Base-by-base conservation (phyloP, 495 filamentous ascomycete genomes). In the Durotheca rogersii region DNA sequence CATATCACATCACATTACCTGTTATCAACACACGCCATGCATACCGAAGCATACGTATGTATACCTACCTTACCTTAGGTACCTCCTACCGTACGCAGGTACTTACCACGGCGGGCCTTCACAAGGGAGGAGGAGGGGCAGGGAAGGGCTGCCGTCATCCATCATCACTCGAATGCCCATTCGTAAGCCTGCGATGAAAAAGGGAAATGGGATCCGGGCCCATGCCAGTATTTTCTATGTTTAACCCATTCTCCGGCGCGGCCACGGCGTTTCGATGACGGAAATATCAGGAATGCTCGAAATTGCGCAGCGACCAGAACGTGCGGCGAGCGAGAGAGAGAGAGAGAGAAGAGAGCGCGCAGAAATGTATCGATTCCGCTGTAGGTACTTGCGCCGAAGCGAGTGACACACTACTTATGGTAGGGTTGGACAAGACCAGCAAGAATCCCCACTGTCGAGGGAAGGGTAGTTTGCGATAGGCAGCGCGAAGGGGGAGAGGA, bases 341-440 rank as follows among this genome's bases (percentile, higher is more conserved):
- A 6, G 7, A 17, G n/a, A 33, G n/a, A 38, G 19, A 38, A 18
- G 42, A 55, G 33, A 33, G 51, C 41, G 31, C 36, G 27, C 33
- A 55, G 43, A 6, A 16, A 25, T 14, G 11, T 11, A 18, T 32
- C 41, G 36, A 27, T 9, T 27, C 9, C 4, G 9, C 4, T 27
- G 23, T 27, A 27, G 4, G 39, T 49, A 58, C 38, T 36, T 47
- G 35, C 35, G 17, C 45, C 17, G 56, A 53, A 53, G 56, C 56
- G 50, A 59, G 46, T 53, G 56, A 47, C 50, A 59, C 56, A 59
- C 56, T 53, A 50, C 54, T 47, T 46, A 38, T 41, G 37, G 41
- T 35, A 59, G 41, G 47, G 56, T 53, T 59, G 45, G 30, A 54
- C 45, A 45, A 52, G 36, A 51, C 25, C 56, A 50, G 54, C 56